Base-by-base conservation (phyloP, 768 basidiomycete genomes). In the Leccinum subgranulosum region DNA sequence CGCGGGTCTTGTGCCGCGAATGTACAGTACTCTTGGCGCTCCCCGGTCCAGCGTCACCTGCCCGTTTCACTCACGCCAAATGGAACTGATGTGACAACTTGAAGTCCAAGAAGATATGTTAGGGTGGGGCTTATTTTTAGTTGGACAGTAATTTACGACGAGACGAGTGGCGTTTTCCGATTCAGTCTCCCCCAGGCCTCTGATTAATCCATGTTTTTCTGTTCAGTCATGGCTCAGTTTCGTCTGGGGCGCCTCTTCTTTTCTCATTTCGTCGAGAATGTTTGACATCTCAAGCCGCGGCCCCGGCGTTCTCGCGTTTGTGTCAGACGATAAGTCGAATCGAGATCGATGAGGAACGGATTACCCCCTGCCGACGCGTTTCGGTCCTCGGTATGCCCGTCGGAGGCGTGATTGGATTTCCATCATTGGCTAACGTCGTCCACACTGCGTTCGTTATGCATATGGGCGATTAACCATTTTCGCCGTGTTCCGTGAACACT, bases 1-100 rank as follows among this genome's bases (percentile, higher is more conserved):
- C 55, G 47, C 56, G 52, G 56, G 48, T 27, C 41, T 33, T 23
- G 55, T 66, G 66, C 60, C 59, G 57, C 68, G 56, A 55, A 49
- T 54, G 49, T 25, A 25, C 4, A 31, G 29, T 31, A 43, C 4
- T 36, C 39, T 57, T 46, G 15, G 34, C 55, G 43, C 29, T 39
- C 34, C 48, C 7, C 41, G 14, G 60, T 31, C 27, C 17, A 46
- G 49, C 43, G 49, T 25, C 53, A 51, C 17, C 39, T 17, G 31
- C 54, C 41, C 52, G 23, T 36, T 41, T n/a, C 41, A 41, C 10
- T 41, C n/a, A 10, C 4, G 9, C 39, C 39, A 41, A 41, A 41
- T 59, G 21, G 4, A 58, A n/a, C 21, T 46, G 6, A 47, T n/a
- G n/a, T n/a, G 49, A n/a, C 17, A 25, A n/a, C n/a, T n/a, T n/a